Conservation (phyloP, 305 asterid species). For the Fraxinus sp. region DNA sequence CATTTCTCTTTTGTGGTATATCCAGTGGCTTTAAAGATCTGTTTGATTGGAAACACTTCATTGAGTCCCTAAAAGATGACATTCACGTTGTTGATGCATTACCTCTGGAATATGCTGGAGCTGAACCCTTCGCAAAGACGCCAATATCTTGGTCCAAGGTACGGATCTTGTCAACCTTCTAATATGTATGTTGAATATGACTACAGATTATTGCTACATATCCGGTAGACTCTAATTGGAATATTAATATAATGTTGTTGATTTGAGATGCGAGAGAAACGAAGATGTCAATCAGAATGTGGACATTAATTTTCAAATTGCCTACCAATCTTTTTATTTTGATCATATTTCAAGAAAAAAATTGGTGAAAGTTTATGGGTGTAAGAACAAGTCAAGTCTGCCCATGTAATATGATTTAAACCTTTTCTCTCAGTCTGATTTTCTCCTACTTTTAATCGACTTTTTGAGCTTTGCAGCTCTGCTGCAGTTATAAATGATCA, state of each 20-base stretch:
- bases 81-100: slow-evolving; percentile 68
- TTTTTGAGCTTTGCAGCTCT: slow-evolving; percentile 3
- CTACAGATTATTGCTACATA: neutral
- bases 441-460: neutral
- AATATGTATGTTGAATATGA: neutral
- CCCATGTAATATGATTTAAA: neutral
- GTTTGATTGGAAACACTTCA: slow-evolving; percentile 94
- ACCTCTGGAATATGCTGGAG: slow-evolving; percentile 76
- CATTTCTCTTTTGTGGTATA: slow-evolving; percentile 17
- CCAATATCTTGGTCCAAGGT: slow-evolving; percentile 99
- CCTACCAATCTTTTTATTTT: neutral
- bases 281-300: neutral
- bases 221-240: neutral
- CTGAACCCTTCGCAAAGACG: slow-evolving; percentile 82
- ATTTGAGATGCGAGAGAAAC: neutral
- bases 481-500: neutral
- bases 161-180: slow-evolving; percentile 18
- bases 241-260: neutral
- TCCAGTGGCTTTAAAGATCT: slow-evolving; percentile 95
- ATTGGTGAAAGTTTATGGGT: neutral
- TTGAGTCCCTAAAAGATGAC: slow-evolving; percentile 73
- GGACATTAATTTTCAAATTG: neutral
- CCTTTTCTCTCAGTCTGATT: neutral
- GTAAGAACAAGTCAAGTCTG: neutral
- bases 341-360: neutral